Conservation (phyloP, 352 stramenopile genomes). For the Pythium catenulatum region DNA sequence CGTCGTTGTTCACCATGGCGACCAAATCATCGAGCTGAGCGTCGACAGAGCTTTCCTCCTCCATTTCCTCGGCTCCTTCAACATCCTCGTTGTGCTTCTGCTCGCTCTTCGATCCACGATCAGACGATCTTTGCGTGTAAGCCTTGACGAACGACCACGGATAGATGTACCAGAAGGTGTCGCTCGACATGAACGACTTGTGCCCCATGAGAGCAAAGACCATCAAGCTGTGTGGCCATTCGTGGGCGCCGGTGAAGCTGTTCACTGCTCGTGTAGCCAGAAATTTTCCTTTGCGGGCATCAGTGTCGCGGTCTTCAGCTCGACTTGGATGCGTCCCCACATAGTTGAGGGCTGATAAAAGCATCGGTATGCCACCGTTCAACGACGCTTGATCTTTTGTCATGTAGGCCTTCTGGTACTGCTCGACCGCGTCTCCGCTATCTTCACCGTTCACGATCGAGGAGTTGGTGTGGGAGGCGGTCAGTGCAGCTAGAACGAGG, state of each 20-base stretch:
- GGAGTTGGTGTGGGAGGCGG: slow-evolving; percentile 4
- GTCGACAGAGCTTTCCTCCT: background rate
- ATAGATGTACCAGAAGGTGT: slow-evolving; percentile 25
- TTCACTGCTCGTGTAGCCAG: slow-evolving; percentile 4
- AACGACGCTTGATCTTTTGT: background rate
- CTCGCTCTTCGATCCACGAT: too few relatives aligned
- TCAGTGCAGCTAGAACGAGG: background rate
- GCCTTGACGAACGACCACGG: background rate
- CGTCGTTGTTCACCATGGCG: background rate
- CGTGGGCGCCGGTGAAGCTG: background rate
- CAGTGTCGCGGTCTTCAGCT: slow-evolving; percentile 15
- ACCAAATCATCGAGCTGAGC: background rate
- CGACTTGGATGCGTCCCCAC: background rate
- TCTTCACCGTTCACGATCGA: slow-evolving; percentile 22
- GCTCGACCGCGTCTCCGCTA: background rate
- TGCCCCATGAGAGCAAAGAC: background rate
- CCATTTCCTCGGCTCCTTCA: background rate
- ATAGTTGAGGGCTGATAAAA: background rate
- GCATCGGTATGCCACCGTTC: background rate
- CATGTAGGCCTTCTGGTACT: slow-evolving; percentile 6
- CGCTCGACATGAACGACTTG: background rate
- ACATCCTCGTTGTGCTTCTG: background rate
- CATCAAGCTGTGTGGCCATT: slow-evolving; percentile 5
- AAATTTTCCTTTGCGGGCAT: slow-evolving; percentile 14
- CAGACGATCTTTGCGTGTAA: too few relatives aligned